phyloP scores from a whole-genome alignment of 2,329 filamentous ascomycete species.

The Fusarium oligoseptatum region DNA sequence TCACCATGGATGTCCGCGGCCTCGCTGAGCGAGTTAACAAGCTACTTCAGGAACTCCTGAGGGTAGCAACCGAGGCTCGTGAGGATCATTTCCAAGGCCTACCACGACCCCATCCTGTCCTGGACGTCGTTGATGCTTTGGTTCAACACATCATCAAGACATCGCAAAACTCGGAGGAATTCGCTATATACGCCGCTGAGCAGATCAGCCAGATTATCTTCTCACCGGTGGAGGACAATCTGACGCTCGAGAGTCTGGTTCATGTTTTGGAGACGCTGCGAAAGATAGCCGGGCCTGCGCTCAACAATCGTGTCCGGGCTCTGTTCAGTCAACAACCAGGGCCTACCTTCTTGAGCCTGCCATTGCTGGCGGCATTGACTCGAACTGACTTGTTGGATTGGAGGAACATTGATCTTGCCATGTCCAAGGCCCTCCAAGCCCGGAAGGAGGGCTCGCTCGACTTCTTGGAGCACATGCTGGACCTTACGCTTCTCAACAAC shows the following conservation, averaged over 20 bases:
- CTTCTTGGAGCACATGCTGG: conserved; percentile 83
- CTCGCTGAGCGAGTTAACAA: conserved; percentile 70
- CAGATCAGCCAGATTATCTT: conserved; percentile 71
- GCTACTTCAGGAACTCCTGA: conserved; percentile 69
- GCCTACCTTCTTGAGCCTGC: conserved; percentile 67
- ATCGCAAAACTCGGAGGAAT: conserved; percentile 71
- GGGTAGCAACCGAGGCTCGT: conserved; percentile 64
- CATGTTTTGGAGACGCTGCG: conserved; percentile 72
- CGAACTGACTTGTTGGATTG: conserved; percentile 73
- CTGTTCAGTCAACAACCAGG: conserved; percentile 70
- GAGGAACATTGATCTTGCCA: conserved; percentile 76
- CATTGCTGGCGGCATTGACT: conserved; percentile 69
- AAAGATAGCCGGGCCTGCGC: conserved; percentile 68
- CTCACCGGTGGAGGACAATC: conserved; percentile 64
- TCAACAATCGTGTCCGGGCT: conserved; percentile 68
- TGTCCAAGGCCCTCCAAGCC: conserved; percentile 79
- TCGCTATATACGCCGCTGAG: conserved; percentile 70
- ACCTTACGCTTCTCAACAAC: conserved; percentile 82
- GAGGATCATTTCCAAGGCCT: conserved; percentile 73
- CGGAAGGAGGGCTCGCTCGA: conserved; percentile 80
- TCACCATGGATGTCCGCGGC: conserved; percentile 64
- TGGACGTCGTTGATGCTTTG: conserved; percentile 74
- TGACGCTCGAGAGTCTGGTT: conserved; percentile 72
- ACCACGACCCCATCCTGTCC: conserved; percentile 68
- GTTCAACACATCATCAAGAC: conserved; percentile 74